Base-by-base conservation (phyloP, 306 rosid species). In the Pterocarpus macrocarpus region DNA sequence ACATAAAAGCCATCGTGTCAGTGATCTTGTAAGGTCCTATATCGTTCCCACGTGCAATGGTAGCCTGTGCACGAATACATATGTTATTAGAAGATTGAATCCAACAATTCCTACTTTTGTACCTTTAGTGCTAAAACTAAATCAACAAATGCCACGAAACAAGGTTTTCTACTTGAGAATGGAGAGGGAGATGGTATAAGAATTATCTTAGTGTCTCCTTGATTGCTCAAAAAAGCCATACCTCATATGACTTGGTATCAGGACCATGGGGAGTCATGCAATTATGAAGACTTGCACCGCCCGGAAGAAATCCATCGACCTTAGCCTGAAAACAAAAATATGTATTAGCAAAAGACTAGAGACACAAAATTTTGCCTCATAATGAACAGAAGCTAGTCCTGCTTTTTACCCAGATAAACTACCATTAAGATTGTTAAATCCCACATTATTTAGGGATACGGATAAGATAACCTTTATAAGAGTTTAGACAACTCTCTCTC, bases 241-340 rank as follows among this genome's bases (percentile, higher is more conserved):
- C 98, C 98, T 95, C 99, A 56, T 88, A 95, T 6, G 97, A 90
- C 77, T 93, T 90, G 8, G 99, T 95, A 79, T 95, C 97, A 9
- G 99, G 99, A 73, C 99, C 99, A 82, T 95, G 99, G n/a, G 98
- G 99, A 71, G 95, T 90, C 99, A 95, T 95, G 81, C 97, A 95
- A 84, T 85, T 91, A 80, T 95, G 99, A 65, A 95, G 99, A 83
- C 99, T 95, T 59, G 97, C 95, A 74, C 98, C 99, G 5, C 98
- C 99, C 0, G 98, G 96, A 45, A 87, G 89, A 83, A 95, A 95
- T 13, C 97, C 97, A 65, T 91, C 99, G 62, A 86, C 93, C 84
- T 95, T 95, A 2, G 98, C 99, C 99, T 95, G 88, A 71, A 74
- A 82, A 75, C 56, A 77, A 59, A 56, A 47, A 4, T 15, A 63